phyloP scores from a whole-genome alignment of 257 asterid species.

The Datura wrightii region DNA sequence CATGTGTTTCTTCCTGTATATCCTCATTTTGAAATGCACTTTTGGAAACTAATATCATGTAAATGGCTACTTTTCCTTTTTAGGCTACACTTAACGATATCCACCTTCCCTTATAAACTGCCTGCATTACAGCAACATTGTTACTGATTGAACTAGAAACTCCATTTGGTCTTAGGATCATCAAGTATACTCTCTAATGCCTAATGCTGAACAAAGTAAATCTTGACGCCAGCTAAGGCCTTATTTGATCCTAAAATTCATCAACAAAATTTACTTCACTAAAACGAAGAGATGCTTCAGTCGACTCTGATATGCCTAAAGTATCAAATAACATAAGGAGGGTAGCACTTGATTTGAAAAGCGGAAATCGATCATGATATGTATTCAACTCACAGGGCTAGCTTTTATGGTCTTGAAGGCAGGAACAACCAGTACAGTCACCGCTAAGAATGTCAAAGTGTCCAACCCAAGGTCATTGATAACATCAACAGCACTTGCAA shows the following conservation, averaged over 20 bases:
- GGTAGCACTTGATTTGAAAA: neutral
- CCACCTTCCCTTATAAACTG: neutral
- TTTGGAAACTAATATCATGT: neutral
- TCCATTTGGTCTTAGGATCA: constrained; percentile 18
- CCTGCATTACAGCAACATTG: constrained; percentile 14
- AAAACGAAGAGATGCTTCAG: neutral
- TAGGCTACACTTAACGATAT: neutral
- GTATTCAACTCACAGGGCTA: constrained; percentile 83
- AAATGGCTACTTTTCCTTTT: neutral
- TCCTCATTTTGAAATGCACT: neutral
- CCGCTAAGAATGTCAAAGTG: constrained; percentile 89
- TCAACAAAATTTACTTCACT: constrained; percentile 27
- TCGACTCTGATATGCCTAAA: neutral
- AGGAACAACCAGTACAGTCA: constrained; percentile 93
- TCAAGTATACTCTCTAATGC: neutral
- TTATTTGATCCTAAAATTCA: neutral
- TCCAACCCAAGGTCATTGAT: constrained; percentile 94
- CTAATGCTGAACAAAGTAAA: constrained; percentile 6
- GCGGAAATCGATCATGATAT: neutral
- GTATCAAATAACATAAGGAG: constrained; percentile 3
- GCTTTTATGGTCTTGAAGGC: constrained; percentile 85
- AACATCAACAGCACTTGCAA: constrained; percentile 88
- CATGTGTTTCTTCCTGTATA: neutral
- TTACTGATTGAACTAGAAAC: constrained; percentile 3
- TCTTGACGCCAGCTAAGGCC: neutral